Conservation (phyloP, 495 filamentous ascomycete species). For the Platismatia glauca region DNA sequence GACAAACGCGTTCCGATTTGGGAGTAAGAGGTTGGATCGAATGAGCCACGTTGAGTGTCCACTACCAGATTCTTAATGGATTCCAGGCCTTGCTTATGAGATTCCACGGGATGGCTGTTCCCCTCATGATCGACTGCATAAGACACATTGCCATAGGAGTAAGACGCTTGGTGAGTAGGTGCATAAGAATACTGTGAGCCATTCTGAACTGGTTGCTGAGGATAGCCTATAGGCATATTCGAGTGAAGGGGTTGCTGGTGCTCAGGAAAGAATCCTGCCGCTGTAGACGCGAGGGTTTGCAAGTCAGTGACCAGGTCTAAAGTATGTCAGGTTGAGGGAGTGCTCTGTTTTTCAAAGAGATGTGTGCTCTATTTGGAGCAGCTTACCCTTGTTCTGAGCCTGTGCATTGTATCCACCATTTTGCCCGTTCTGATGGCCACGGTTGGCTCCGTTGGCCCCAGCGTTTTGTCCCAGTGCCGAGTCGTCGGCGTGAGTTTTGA, state of each 20-base stretch:
- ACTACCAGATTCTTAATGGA: constrained; percentile 90
- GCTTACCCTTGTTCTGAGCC: constrained; percentile 23
- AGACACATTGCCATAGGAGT: constrained; percentile 62
- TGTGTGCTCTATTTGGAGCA: background rate
- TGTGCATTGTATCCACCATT: constrained; percentile 43
- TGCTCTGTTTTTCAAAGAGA: background rate
- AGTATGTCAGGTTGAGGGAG: constrained; percentile 21
- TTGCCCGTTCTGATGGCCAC: constrained; percentile 27
- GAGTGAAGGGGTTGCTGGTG: constrained; percentile 50
- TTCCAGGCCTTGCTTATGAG: constrained; percentile 74
- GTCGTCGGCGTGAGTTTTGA: constrained; percentile 99
- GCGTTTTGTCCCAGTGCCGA: constrained; percentile 76
- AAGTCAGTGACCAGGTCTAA: constrained; percentile 38
- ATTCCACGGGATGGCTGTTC: constrained; percentile 46
- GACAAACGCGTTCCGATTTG: constrained; percentile 74
- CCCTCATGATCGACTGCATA: constrained; percentile 54
- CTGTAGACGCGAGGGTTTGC: constrained; percentile 38
- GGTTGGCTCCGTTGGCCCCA: constrained; percentile 37
- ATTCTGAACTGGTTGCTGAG: constrained; percentile 44
- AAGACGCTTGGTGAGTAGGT: constrained; percentile 41
- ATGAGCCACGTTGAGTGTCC: constrained; percentile 76
- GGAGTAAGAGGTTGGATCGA: constrained; percentile 74
- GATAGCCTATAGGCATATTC: constrained; percentile 38
- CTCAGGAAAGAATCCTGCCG: constrained; percentile 48
- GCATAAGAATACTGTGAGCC: constrained; percentile 51